phyloP scores from a whole-genome alignment of 2,329 filamentous ascomycete genomes.

The Dichotomopilus funicola region DNA sequence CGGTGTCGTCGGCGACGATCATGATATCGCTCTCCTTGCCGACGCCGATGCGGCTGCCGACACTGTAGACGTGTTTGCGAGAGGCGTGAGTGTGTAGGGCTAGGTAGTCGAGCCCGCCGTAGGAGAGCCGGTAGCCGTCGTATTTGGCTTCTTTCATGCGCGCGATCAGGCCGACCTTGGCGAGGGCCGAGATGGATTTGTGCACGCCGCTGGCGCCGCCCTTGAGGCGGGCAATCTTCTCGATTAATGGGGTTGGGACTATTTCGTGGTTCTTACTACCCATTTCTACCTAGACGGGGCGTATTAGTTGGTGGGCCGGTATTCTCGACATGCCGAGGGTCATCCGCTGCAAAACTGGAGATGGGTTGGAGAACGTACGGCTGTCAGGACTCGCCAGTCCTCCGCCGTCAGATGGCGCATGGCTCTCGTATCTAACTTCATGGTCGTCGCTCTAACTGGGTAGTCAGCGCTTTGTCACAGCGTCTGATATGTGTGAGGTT shows the following conservation, averaged over 20 bases:
- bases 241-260: slow-evolving; percentile 84
- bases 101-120: slow-evolving; percentile 96
- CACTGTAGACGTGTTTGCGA: slow-evolving; percentile 75
- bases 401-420: slow-evolving; percentile 87
- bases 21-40: slow-evolving; percentile 98
- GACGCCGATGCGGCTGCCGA: slow-evolving; percentile 89
- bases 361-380: slow-evolving; percentile 51
- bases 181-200: slow-evolving; percentile 80
- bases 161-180: slow-evolving; percentile 86
- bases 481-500: no score
- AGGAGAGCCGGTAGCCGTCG: slow-evolving; percentile 93
- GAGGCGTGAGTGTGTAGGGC: slow-evolving; percentile 84
- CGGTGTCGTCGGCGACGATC: slow-evolving; percentile 75
- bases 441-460: slow-evolving; percentile 34
- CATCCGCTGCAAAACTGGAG: slow-evolving; percentile 18
- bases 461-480: not conserved
- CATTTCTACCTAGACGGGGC: slow-evolving; percentile 65
- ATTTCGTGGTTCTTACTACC: slow-evolving; percentile 96
- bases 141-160: slow-evolving; percentile 94
- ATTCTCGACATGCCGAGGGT: not conserved
- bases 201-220: slow-evolving; percentile 74
- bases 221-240: slow-evolving; percentile 72
- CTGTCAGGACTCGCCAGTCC: slow-evolving; percentile 92
- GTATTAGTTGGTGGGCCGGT: slow-evolving; percentile 16
- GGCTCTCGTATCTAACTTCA: slow-evolving; percentile 93